These are phyloP conservation scores for Liquidambar formosana DNA, from an alignment of 164 flowering plant species.

Conservation along the genomic window DNA sequence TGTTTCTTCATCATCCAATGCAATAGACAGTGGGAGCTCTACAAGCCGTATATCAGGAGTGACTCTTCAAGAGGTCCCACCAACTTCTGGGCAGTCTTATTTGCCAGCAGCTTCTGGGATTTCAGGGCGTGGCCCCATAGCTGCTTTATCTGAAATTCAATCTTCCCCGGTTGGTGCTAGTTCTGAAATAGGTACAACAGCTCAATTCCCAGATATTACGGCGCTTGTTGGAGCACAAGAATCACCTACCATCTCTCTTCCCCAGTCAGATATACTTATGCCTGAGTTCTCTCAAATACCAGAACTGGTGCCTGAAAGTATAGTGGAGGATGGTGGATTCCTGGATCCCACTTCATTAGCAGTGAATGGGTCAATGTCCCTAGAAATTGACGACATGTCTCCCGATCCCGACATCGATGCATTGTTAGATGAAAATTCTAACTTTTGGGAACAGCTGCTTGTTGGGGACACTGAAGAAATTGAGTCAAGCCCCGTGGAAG, in stretches of 20 bases:
- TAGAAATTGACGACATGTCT: conserved; percentile 42
- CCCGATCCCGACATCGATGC: conserved; percentile 50
- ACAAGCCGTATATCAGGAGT: conserved; percentile 42
- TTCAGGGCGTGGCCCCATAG: conserved; percentile 23
- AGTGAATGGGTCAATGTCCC: conserved; percentile 35
- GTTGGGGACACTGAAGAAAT: conserved; percentile 45
- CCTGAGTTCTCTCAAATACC: conserved; percentile 43
- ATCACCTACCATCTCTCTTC: conserved; percentile 24
- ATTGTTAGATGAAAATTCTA: conserved; percentile 41
- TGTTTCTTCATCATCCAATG: conserved; percentile 25
- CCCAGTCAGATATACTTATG: conserved; percentile 37
- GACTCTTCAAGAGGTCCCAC: conserved; percentile 52
- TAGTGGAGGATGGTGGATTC: conserved; percentile 30
- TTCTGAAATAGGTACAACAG: conserved; percentile 33
- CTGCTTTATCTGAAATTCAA: conserved; percentile 43
- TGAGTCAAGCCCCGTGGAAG: conserved; percentile 36
- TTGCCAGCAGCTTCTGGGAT: conserved; percentile 29
- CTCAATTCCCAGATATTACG: conserved; percentile 33
- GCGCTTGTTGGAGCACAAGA: conserved; percentile 37
- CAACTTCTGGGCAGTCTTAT: conserved; percentile 29
- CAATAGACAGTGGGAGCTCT: conserved; percentile 27
- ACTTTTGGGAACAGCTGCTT: conserved; percentile 55
- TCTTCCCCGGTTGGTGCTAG: conserved; percentile 24
- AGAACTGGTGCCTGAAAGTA: conserved; percentile 41
- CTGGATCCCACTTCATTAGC: conserved; percentile 40